Evolutionary conservation across 768 basidiomycete species (phyloP).

Genomic region (Xerocomellus chrysenteron): DNA sequence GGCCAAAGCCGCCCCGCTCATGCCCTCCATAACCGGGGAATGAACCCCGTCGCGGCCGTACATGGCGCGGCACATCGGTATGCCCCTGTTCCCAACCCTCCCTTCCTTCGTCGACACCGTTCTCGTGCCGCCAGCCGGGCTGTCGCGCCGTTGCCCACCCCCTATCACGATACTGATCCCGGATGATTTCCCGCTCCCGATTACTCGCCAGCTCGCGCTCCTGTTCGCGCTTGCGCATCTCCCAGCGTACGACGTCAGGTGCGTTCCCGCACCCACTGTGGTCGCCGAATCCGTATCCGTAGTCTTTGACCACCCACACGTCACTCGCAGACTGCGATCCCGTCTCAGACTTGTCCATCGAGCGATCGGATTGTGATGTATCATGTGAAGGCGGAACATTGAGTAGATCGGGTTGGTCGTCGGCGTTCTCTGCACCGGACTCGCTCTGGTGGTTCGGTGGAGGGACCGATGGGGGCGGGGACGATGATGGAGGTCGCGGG

Average conservation of each 20-base stretch:
- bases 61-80: conserved; percentile 13
- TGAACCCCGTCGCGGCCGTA: conserved; percentile 36
- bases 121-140: conserved; percentile 24
- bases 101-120: conserved; percentile 25
- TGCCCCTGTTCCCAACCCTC: conserved; percentile 25
- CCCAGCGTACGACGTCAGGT: conserved; percentile 27
- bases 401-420: background rate
- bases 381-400: background rate
- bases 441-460: background rate
- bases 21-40: conserved; percentile 31
- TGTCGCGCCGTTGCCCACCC: conserved; percentile 16
- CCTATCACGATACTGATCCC: conserved; percentile 21
- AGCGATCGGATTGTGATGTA: background rate
- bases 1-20: conserved; percentile 31
- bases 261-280: conserved; percentile 39
- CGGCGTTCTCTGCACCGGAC: background rate
- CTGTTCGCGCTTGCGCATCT: conserved; percentile 30
- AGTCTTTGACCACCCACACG: conserved; percentile 58
- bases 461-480: background rate
- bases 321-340: conserved; percentile 28
- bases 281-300: conserved; percentile 62
- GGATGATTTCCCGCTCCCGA: conserved; percentile 12
- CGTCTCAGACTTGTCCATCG: conserved; percentile 11
- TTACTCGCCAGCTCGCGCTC: conserved; percentile 11
- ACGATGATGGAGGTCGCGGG: background rate